A percentile compares a stretch with the other conserved stretches of the same genome.
Evolutionary conservation across 2,329 filamentous ascomycete genomes (phyloP).

Genomic region (Diplodia mutila): DNA sequence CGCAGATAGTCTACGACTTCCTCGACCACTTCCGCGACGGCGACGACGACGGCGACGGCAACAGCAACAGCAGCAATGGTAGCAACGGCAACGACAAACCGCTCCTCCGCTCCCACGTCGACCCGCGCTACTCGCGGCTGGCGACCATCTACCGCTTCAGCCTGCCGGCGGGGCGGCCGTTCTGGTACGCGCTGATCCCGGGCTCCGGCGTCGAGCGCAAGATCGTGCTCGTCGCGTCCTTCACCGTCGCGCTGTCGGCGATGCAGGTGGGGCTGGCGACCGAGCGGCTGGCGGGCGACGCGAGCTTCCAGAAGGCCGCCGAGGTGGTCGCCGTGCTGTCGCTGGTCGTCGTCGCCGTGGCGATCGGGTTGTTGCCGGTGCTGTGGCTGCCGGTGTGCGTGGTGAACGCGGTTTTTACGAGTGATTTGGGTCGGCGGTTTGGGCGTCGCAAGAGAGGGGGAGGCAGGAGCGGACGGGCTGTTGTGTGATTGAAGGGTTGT

Average conservation of each 20-base stretch:
- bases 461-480: no score
- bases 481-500: no score
- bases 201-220: neutral
- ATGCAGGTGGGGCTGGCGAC: conserved; percentile 36
- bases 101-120: conserved; percentile 29
- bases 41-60: conserved; percentile 26
- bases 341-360: neutral
- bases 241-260: conserved; percentile 35
- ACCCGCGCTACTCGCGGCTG: conserved; percentile 31
- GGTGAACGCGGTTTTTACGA: neutral
- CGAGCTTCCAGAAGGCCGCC: conserved; percentile 32
- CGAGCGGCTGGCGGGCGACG: conserved; percentile 27
- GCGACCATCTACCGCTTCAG: neutral
- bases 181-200: neutral
- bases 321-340: conserved; percentile 14
- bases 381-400: neutral
- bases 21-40: neutral
- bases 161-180: neutral
- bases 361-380: neutral
- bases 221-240: conserved; percentile 26
- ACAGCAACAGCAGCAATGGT: conserved; percentile 30
- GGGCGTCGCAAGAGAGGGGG: neutral
- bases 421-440: neutral
- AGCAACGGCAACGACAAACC: neutral
- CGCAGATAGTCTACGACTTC: neutral